Percentiles rank a stretch among this genome's conserved stretches.
Evolutionary conservation across 768 basidiomycete species (phyloP).

Genomic region (Crucibulum laeve): DNA sequence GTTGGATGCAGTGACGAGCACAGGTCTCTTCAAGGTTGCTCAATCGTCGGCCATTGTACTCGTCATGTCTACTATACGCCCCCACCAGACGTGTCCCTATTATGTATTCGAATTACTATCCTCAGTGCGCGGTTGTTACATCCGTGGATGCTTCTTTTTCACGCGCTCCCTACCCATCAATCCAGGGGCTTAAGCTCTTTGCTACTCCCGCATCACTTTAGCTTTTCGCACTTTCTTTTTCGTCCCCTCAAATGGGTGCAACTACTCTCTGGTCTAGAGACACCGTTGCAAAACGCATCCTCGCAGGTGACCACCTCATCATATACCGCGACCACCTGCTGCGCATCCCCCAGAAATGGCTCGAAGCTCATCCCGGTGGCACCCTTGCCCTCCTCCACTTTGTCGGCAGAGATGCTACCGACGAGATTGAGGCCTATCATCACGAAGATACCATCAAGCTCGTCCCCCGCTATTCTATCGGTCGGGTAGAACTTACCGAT

Average conservation of each 20-base stretch:
- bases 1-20: too few species aligned
- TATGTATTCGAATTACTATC: too few species aligned
- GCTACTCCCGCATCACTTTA: too few species aligned
- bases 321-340: slow-evolving; percentile 64
- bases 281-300: slow-evolving; percentile 64
- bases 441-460: slow-evolving; percentile 48
- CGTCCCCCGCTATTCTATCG: slow-evolving; percentile 65
- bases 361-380: slow-evolving; percentile 88
- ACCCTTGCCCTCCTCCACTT: slow-evolving; percentile 88
- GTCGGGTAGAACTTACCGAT: slow-evolving; percentile 57
- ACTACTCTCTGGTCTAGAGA: slow-evolving; percentile 31
- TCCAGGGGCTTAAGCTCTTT: too few species aligned
- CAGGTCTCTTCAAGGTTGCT: too few species aligned
- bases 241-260: slow-evolving; percentile 18
- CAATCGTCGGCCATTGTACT: too few species aligned
- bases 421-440: slow-evolving; percentile 95
- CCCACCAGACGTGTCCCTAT: too few species aligned
- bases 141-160: too few species aligned
- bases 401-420: slow-evolving; percentile 89
- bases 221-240: too few species aligned
- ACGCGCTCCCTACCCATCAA: too few species aligned
- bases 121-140: too few species aligned
- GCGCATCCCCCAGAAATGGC: slow-evolving; percentile 69
- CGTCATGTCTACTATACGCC: too few species aligned
- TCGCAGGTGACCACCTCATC: slow-evolving; percentile 72